Conservation (phyloP, 2,329 filamentous ascomycete genomes). For the Orbilia blumenaviensis region DNA sequence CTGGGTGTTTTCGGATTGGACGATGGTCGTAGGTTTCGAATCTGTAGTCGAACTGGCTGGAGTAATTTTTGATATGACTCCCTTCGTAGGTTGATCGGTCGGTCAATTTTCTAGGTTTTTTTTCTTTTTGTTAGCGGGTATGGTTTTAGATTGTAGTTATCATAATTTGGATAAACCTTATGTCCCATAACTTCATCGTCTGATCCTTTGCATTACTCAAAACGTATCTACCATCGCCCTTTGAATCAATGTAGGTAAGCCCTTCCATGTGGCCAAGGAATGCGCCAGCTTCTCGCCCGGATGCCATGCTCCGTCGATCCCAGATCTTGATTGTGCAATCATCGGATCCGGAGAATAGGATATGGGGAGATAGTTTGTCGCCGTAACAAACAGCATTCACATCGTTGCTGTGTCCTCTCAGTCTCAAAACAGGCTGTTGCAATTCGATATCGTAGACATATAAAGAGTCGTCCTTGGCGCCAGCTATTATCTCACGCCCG, state of each 20-base stretch:
- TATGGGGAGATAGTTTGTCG: conserved; percentile 83
- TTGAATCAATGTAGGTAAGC: conserved; percentile 75
- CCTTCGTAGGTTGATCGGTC: conserved; percentile 51
- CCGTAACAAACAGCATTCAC: conserved; percentile 98
- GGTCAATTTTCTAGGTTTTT: conserved; percentile 56
- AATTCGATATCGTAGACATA: conserved; percentile 93
- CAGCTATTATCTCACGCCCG: conserved; percentile 87
- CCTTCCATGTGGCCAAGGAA: conserved; percentile 75
- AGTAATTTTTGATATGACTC: conserved; percentile 55
- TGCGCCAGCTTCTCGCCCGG: conserved; percentile 74
- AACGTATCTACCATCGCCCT: conserved; percentile 79
- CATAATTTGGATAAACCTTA: conserved; percentile 47
- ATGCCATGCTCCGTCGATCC: conserved; percentile 91
- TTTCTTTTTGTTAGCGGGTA: neutral
- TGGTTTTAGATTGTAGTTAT: neutral
- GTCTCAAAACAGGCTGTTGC: conserved; percentile 75
- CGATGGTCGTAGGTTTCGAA: conserved; percentile 65
- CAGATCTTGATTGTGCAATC: conserved; percentile 94
- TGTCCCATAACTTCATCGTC: conserved; percentile 95
- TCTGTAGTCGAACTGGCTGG: conserved; percentile 76
- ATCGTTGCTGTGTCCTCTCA: conserved; percentile 82
- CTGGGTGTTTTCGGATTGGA: conserved; percentile 69
- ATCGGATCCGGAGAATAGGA: conserved; percentile 94
- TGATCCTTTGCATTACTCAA: conserved; percentile 96
- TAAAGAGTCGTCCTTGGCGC: conserved; percentile 79